Conservation (phyloP, 2,329 filamentous ascomycete species). For the Cladophialophora yegresii region DNA sequence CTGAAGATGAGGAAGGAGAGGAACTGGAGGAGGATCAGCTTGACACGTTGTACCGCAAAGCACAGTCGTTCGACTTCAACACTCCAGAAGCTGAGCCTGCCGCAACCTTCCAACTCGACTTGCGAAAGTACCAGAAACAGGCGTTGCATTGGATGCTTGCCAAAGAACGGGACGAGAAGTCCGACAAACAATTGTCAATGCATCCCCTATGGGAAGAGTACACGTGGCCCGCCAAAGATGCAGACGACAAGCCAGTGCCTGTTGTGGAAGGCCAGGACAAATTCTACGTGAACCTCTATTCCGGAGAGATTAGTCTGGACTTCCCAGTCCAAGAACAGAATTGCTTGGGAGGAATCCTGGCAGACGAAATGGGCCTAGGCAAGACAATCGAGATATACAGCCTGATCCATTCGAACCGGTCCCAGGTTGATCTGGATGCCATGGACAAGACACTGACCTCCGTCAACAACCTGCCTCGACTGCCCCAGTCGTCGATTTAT, state of each 20-base stretch:
- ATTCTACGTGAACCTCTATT: constrained; percentile 98
- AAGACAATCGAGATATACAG: constrained; percentile 99
- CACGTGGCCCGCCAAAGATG: constrained; percentile 80
- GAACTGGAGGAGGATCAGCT: constrained; percentile 95
- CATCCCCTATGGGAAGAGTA: constrained; percentile 98
- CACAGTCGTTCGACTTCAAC: constrained; percentile 92
- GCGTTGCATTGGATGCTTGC: constrained; percentile 94
- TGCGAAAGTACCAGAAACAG: constrained; percentile 94
- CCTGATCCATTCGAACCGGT: constrained; percentile 80
- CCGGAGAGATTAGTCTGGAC: constrained; percentile 84
- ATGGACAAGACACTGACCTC: constrained; percentile 44
- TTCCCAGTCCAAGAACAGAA: constrained; percentile 94
- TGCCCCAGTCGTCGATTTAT: constrained; percentile 59
- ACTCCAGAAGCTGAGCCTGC: constrained; percentile 85
- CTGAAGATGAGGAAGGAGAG: constrained; percentile 77
- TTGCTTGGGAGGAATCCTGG: constrained; percentile 87
- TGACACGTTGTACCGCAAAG: constrained; percentile 90
- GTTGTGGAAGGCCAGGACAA: constrained; percentile 64
- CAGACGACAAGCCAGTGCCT: constrained; percentile 75
- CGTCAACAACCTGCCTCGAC: constrained; percentile 63
- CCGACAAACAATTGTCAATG: constrained; percentile 76
- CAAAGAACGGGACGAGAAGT: constrained; percentile 80
- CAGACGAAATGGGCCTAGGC: constrained; percentile 94
- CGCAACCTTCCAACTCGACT: constrained; percentile 74
- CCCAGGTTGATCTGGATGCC: constrained; percentile 49